Conservation (phyloP, 805 yeast genomes). For the Hanseniaspora taiwanica region DNA sequence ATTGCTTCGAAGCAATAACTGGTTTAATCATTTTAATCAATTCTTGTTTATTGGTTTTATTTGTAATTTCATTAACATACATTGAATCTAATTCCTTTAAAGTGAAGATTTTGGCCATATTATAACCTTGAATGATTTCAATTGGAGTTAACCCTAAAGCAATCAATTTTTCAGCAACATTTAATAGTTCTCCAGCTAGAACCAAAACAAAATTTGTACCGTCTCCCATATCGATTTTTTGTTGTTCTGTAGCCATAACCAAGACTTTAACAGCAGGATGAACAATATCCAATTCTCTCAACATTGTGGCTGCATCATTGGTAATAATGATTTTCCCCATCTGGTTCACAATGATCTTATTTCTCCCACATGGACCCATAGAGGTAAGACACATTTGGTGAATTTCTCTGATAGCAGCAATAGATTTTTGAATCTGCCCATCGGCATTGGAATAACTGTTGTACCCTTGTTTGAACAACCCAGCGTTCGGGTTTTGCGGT, state of each 20-base stretch:
- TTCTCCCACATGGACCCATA: conserved; percentile 95
- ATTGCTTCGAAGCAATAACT: conserved; percentile 86
- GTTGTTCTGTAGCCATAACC: conserved; percentile 95
- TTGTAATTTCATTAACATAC: conserved; percentile 18
- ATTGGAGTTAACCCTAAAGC: conserved; percentile 80
- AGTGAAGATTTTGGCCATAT: conserved; percentile 70
- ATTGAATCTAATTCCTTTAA: conserved; percentile 53
- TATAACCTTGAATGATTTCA: conserved; percentile 88
- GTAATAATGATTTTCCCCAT: conserved; percentile 79
- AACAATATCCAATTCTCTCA: conserved; percentile 82
- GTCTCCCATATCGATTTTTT: conserved; percentile 95
- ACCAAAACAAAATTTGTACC: conserved; percentile 84
- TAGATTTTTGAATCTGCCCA: conserved; percentile 87
- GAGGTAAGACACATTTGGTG: conserved; percentile 85
- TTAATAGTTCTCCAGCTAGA: conserved; percentile 84
- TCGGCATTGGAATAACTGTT: conserved; percentile 77
- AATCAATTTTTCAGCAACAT: conserved; percentile 73
- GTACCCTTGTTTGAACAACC: conserved; percentile 92
- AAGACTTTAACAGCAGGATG: conserved; percentile 95
- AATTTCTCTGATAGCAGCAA: conserved; percentile 89
- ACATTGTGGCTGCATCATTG: conserved; percentile 96
- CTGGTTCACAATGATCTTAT: conserved; percentile 86
- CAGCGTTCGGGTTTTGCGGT: conserved; percentile 87
- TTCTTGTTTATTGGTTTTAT: conserved; percentile 39
- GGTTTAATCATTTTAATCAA: conserved; percentile 67